Evolutionary conservation across 352 stramenopile species (phyloP).

Genomic region (Sclerospora graminicola): DNA sequence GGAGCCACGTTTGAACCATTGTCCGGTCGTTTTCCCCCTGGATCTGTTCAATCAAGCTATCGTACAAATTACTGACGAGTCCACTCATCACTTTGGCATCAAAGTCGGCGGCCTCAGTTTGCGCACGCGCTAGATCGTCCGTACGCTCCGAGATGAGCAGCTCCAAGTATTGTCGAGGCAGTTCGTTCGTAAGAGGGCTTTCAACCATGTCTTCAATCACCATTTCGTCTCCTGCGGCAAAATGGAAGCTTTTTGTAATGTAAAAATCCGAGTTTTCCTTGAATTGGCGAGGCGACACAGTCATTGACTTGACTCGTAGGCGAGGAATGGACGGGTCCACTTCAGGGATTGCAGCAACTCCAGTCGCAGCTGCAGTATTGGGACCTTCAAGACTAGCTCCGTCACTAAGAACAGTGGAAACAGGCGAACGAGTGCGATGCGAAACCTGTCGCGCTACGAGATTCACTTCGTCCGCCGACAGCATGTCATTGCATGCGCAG

Average conservation of each 20-base stretch:
- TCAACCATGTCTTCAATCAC: conserved; percentile 78
- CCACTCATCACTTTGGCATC: conserved; percentile 58
- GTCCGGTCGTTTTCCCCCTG: conserved; percentile 69
- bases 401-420: conserved; percentile 22
- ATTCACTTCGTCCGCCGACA: conserved; percentile 41
- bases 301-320: conserved; percentile 63
- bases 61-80: conserved; percentile 48
- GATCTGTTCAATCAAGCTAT: conserved; percentile 84
- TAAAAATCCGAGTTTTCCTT: conserved; percentile 74
- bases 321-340: conserved; percentile 24
- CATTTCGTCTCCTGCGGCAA: conserved; percentile 56
- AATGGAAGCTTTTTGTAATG: conserved; percentile 76
- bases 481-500: conserved; percentile 47
- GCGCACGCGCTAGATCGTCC: conserved; percentile 40
- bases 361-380: conserved; percentile 7
- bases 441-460: conserved; percentile 50
- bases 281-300: conserved; percentile 52
- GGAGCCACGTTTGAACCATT: conserved; percentile 59
- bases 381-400: conserved; percentile 20
- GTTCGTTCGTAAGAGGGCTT: conserved; percentile 70
- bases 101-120: conserved; percentile 40
- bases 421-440: conserved; percentile 23
- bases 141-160: conserved; percentile 42
- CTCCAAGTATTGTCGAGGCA: conserved; percentile 70
- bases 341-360: conserved; percentile 5